phyloP scores from a whole-genome alignment of 2,329 filamentous ascomycete genomes.

The Hypoxylon sp. region DNA sequence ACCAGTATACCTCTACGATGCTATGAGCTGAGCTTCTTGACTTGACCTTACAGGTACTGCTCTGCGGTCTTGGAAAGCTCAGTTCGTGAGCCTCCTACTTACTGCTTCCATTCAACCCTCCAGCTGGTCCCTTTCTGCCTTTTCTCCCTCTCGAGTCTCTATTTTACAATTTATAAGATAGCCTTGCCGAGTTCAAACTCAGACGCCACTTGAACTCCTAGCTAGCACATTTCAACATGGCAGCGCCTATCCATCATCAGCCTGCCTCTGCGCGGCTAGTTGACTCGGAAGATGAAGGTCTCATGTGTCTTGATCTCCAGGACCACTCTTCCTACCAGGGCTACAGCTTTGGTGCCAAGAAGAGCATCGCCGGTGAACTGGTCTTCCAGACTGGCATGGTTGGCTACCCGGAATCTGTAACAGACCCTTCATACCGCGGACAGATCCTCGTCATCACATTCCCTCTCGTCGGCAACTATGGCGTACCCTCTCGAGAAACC shows the following conservation, averaged over 20 bases:
- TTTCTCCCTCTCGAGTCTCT: background rate
- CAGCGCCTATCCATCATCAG: constrained; percentile 52
- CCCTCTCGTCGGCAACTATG: constrained; percentile 95
- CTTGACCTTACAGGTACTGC: constrained; percentile 16
- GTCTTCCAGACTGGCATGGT: constrained; percentile 99
- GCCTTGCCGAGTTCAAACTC: constrained; percentile 3
- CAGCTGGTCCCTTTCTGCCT: background rate
- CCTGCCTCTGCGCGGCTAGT: constrained; percentile 69
- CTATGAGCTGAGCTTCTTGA: constrained; percentile 38
- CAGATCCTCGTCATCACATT: constrained; percentile 98
- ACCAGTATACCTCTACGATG: constrained; percentile 22
- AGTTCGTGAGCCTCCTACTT: constrained; percentile 38
- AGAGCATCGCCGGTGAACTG: constrained; percentile 93
- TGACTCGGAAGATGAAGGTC: constrained; percentile 61
- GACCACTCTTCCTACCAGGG: constrained; percentile 92
- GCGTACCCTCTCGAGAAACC: constrained; percentile 86
- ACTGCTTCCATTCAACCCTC: constrained; percentile 24
- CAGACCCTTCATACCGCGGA: constrained; percentile 85
- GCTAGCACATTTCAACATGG: constrained; percentile 43
- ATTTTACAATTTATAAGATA: constrained; percentile 3
- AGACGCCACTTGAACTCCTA: constrained; percentile 3
- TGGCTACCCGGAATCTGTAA: constrained; percentile 93
- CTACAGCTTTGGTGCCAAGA: constrained; percentile 94
- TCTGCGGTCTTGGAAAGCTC: constrained; percentile 40
- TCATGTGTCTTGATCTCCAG: constrained; percentile 89